These are phyloP conservation scores for Monilinia aucupariae DNA, from an alignment of 2,329 filamentous ascomycete genomes.

Conservation along the genomic window DNA sequence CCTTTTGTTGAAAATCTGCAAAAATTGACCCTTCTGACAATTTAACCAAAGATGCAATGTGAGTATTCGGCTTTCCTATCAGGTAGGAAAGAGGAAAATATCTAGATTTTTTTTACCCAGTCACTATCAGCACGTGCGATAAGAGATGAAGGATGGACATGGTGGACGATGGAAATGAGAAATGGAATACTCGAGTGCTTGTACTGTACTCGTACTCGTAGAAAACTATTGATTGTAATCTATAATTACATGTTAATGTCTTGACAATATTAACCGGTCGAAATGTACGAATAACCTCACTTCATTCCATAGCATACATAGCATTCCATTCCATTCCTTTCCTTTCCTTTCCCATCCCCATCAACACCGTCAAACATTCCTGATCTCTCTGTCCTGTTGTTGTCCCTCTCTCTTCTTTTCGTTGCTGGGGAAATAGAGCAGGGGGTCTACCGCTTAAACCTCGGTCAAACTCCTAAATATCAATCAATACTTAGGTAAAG, in stretches of 20 bases:
- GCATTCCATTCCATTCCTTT: too few relatives aligned
- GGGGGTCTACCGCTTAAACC: background rate
- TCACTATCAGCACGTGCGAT: constrained; percentile 12
- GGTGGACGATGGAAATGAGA: background rate
- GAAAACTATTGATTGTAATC: too few relatives aligned
- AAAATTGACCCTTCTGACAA: background rate
- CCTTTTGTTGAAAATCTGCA: background rate
- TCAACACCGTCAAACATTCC: too few relatives aligned
- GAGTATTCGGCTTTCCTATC: background rate
- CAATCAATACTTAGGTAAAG: background rate
- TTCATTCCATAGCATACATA: too few relatives aligned
- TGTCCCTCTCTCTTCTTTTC: background rate
- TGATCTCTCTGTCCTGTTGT: too few relatives aligned
- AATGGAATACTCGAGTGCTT: too few relatives aligned
- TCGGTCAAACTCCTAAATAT: constrained; percentile 11
- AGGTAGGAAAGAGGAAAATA: background rate
- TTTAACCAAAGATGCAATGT: background rate
- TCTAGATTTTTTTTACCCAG: background rate
- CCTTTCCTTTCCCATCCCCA: too few relatives aligned
- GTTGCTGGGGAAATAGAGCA: constrained; percentile 12
- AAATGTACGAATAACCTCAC: too few relatives aligned
- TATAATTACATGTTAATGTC: too few relatives aligned
- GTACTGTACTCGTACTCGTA: too few relatives aligned
- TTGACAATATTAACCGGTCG: too few relatives aligned
- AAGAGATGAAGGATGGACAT: background rate